Percentiles rank a stretch among this genome's conserved stretches.
Evolutionary conservation across 345 rosid species (phyloP).

Genomic region (Murraya koenigii): DNA sequence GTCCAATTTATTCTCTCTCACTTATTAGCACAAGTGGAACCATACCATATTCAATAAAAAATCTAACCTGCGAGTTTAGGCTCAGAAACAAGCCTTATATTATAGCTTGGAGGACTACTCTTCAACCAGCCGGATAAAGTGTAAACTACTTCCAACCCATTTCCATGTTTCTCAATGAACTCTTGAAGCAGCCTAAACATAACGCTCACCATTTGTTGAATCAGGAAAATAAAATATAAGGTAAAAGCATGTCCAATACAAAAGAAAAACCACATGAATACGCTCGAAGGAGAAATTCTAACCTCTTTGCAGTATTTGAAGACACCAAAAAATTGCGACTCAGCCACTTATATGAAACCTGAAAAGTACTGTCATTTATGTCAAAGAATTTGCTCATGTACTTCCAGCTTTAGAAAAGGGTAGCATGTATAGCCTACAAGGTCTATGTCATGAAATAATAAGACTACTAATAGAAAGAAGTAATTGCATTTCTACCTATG

Average conservation of each 20-base stretch:
- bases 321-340: slow-evolving; percentile 79
- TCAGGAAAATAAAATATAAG: not conserved
- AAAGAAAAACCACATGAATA: not conserved
- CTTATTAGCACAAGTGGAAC: not conserved
- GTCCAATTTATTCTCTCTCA: not conserved
- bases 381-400: not conserved
- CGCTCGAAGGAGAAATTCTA: slow-evolving; percentile 1
- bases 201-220: not conserved
- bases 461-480: not conserved
- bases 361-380: slow-evolving; percentile 24
- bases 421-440: not conserved
- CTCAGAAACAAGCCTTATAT: slow-evolving; percentile 61
- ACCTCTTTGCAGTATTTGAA: slow-evolving; percentile 82
- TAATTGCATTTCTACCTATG: not conserved
- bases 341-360: slow-evolving; percentile 98
- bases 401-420: not conserved
- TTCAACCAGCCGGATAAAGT: slow-evolving; percentile 81
- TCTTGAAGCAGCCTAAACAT: slow-evolving; percentile 70
- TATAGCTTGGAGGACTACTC: slow-evolving; percentile 54
- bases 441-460: not conserved
- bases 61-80: slow-evolving; percentile 69
- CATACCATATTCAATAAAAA: slow-evolving; percentile 1
- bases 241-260: not conserved
- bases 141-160: slow-evolving; percentile 65
- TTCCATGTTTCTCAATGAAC: slow-evolving; percentile 58